Percentiles rank a stretch among this genome's conserved stretches.
phyloP scores from a whole-genome alignment of 805 yeast genomes.

The Lipomyces sp. region DNA sequence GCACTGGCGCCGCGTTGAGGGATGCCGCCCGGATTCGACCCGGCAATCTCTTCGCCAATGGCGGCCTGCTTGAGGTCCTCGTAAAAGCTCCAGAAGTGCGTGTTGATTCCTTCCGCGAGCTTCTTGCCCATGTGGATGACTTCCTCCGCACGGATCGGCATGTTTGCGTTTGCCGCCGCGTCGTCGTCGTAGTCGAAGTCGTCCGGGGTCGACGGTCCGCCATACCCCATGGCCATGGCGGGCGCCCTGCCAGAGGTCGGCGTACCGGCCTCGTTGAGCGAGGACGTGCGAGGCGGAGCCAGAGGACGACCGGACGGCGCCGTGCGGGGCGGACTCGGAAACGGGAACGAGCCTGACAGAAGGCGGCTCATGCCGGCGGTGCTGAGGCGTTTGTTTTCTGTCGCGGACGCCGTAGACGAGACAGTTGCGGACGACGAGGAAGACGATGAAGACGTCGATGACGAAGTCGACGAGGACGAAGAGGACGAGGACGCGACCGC shows the following conservation, averaged over 20 bases:
- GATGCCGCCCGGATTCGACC: not conserved
- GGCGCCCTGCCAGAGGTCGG: not conserved
- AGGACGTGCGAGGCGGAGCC: constrained; percentile 27
- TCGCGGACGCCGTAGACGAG: not conserved
- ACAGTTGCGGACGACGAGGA: not conserved
- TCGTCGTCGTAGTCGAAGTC: constrained; percentile 27
- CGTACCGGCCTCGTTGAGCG: constrained; percentile 4
- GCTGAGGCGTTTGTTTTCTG: not conserved
- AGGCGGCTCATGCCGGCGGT: constrained; percentile 10
- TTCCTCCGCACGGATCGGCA: constrained; percentile 28
- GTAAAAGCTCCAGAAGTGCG: constrained; percentile 30
- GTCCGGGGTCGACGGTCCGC: constrained; percentile 6
- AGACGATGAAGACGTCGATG: too few relatives aligned
- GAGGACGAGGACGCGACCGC: too few relatives aligned
- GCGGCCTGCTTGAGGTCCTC: constrained; percentile 31
- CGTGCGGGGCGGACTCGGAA: constrained; percentile 27
- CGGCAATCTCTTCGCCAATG: constrained; percentile 28
- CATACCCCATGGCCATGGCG: constrained; percentile 2
- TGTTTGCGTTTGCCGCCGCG: not conserved
- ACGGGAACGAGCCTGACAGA: constrained; percentile 21
- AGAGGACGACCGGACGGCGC: constrained; percentile 26
- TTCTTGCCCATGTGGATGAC: constrained; percentile 30
- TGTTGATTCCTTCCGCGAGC: constrained; percentile 30
- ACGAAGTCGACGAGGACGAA: too few relatives aligned
- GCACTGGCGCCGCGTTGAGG: not conserved